Conservation (phyloP, 2,329 filamentous ascomycete species). For the Corniculantispora saksenae region DNA sequence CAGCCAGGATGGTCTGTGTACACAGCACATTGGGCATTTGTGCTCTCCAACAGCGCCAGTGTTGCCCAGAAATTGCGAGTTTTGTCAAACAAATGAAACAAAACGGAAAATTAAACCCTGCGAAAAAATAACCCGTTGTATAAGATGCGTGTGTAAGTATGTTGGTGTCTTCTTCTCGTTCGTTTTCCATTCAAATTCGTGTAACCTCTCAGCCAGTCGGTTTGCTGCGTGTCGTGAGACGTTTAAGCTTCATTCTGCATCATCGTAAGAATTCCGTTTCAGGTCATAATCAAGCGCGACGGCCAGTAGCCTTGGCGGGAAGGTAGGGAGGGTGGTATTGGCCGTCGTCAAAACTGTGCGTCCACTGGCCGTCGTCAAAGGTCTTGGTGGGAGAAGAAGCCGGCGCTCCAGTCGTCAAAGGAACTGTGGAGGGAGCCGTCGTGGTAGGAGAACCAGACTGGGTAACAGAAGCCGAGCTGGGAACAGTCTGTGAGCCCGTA, state of each 20-base stretch:
- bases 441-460: no score
- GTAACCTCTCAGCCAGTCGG: neutral
- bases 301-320: conserved; percentile 42
- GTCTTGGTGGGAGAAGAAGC: conserved; percentile 23
- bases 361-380: conserved; percentile 19
- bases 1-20: neutral
- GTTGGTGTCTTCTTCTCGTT: neutral
- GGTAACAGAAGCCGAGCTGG: no score
- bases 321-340: conserved; percentile 49
- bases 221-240: conserved; percentile 14
- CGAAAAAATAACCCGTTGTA: neutral
- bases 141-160: neutral
- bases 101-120: neutral
- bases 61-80: neutral
- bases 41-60: neutral
- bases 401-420: neutral
- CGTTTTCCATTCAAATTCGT: neutral
- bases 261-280: conserved; percentile 2
- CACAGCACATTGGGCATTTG: neutral
- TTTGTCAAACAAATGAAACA: neutral
- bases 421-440: no score
- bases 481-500: no score
- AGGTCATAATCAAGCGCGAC: neutral
- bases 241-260: neutral
- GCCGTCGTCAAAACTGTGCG: conserved; percentile 43